Evolutionary conservation across 2,329 filamentous ascomycete species (phyloP).

Genomic region (Dothistroma pini): DNA sequence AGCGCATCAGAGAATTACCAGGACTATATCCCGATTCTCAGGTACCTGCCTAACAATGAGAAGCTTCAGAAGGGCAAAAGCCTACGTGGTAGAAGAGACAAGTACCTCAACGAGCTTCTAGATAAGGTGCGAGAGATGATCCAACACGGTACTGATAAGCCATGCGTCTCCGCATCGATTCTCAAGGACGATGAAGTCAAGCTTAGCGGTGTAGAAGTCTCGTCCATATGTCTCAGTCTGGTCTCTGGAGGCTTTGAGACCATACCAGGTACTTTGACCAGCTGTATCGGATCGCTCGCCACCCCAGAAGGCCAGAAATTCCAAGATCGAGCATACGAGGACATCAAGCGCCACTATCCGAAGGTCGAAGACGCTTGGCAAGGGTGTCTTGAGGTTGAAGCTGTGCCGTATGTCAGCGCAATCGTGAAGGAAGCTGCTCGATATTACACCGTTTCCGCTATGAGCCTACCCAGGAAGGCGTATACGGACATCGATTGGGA

Average conservation of each 20-base stretch:
- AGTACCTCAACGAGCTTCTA: slow-evolving; percentile 49
- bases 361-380: slow-evolving; percentile 48
- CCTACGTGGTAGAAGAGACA: slow-evolving; percentile 47
- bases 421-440: slow-evolving; percentile 53
- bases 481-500: slow-evolving; percentile 48
- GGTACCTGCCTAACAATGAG: slow-evolving; percentile 52
- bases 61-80: slow-evolving; percentile 49
- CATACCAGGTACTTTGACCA: slow-evolving; percentile 53
- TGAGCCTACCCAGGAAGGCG: slow-evolving; percentile 52
- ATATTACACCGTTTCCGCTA: slow-evolving; percentile 53
- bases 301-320: slow-evolving; percentile 49
- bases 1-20: slow-evolving; percentile 53
- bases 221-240: slow-evolving; percentile 51
- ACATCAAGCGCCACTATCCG: slow-evolving; percentile 49
- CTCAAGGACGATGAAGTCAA: slow-evolving; percentile 54
- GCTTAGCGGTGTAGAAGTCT: slow-evolving; percentile 51
- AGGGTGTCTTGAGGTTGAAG: slow-evolving; percentile 44
- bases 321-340: slow-evolving; percentile 52
- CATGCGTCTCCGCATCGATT: slow-evolving; percentile 53
- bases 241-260: slow-evolving; percentile 55
- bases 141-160: slow-evolving; percentile 50
- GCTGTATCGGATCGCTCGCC: slow-evolving; percentile 49
- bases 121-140: slow-evolving; percentile 53
- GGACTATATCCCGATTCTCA: slow-evolving; percentile 51
- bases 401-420: slow-evolving; percentile 47